These are phyloP conservation scores for Cutaneotrichosporon sp. DNA, from an alignment of 1,284 basidiomycete genomes.

Conservation along the genomic window DNA sequence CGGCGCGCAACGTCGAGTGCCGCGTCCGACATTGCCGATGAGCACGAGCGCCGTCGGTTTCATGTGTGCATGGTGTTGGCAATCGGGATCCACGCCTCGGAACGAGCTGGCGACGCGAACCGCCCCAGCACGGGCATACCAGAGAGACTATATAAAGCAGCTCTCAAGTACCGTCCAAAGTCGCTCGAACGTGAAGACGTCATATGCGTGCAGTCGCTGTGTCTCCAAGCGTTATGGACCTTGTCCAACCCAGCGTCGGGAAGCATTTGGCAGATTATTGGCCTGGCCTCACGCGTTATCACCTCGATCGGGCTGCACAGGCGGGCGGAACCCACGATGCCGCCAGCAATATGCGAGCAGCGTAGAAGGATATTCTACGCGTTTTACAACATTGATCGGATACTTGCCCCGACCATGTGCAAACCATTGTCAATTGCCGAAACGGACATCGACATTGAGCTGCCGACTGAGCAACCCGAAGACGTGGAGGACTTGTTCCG, in stretches of 20 bases:
- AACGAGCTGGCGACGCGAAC: slow-evolving; percentile 20
- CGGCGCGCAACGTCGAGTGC: not conserved
- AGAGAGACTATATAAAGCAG: slow-evolving; percentile 14
- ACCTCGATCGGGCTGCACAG: slow-evolving; percentile 30
- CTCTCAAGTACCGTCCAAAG: slow-evolving; percentile 17
- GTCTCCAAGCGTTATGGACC: slow-evolving; percentile 27
- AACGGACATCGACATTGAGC: slow-evolving; percentile 31
- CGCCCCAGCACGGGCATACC: slow-evolving; percentile 8
- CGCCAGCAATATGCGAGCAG: slow-evolving; percentile 19
- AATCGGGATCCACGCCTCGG: slow-evolving; percentile 21
- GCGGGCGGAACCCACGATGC: slow-evolving; percentile 16
- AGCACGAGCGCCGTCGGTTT: slow-evolving; percentile 25
- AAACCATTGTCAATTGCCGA: slow-evolving; percentile 31
- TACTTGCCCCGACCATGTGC: slow-evolving; percentile 26
- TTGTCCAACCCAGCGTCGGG: slow-evolving; percentile 25
- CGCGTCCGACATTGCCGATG: slow-evolving; percentile 1
- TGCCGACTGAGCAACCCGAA: slow-evolving; percentile 16
- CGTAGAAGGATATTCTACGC: slow-evolving; percentile 31
- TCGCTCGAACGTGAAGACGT: slow-evolving; percentile 27
- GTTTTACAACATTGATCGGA: slow-evolving; percentile 35
- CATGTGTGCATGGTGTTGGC: slow-evolving; percentile 33
- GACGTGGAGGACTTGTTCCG: slow-evolving; percentile 16
- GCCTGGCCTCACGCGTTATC: slow-evolving; percentile 27
- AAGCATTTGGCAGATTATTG: slow-evolving; percentile 29
- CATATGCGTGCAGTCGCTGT: slow-evolving; percentile 27